Base-by-base conservation (phyloP, 192 early-diverging fungal genomes). In the Rhizophagus clarus region DNA sequence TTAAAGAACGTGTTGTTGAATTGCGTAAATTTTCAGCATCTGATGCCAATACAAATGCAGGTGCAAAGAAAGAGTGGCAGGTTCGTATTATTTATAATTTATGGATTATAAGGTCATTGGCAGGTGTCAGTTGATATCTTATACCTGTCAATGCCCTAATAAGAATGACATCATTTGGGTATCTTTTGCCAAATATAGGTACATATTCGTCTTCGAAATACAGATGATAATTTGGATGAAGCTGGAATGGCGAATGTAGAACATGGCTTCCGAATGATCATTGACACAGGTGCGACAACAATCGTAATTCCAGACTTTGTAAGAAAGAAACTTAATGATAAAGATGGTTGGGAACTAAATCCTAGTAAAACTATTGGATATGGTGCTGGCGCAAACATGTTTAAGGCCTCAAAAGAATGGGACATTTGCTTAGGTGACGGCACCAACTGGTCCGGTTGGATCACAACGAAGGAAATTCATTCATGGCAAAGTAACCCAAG, bases 71-170 rank as follows among this genome's bases (percentile, higher is more conserved):
- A 76, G 60, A 76, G 60, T 76, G 32, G 31, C 61, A 76, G 61
- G 61, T 76, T 63, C 63, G 17, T 76, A 76, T 64, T 11, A 76
- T 76, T 76, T 76, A 61, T 17, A 62, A 76, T 76, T 63, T 76
- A 76, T 62, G 14, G 45, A 72, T 73, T 24, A 73, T 73, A 73
- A 73, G 47, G 42, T 56, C 40, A 73, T 73, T 73, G 26, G 1
- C 47, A 74, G 26, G 47, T 74, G 26, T 74, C 0, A n/a, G 10
- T 4, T 20, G 24, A 74, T 20, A 51, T 20, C 3, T 67, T 17
- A 76, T 62, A 76, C 56, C 73, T 74, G 73, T 74, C 37, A 37
- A 37, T 37, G 37, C 37, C 37, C 37, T 37, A 37, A 37, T 37
- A 37, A 37, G 37, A 37, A 37, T 7, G 37, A 37, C 37, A 37